Evolutionary conservation across 2,329 filamentous ascomycete genomes (phyloP).

Genomic region (Sphaceloma murrayae): DNA sequence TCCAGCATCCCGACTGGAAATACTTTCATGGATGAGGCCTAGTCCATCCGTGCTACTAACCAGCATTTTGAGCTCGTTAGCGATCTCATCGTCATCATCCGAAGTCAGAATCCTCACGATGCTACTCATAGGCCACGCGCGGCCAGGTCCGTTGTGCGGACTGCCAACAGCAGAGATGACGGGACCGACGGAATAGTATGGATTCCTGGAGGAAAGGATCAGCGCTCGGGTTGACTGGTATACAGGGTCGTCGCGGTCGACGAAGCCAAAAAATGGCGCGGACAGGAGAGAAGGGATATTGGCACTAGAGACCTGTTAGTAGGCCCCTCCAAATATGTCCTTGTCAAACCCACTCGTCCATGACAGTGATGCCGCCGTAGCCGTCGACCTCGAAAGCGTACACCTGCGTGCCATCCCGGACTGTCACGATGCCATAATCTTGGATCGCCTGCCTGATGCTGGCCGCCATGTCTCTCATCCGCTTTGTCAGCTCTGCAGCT

Average conservation of each 20-base stretch:
- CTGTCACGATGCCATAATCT: conserved; percentile 32
- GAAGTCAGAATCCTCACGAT: conserved; percentile 44
- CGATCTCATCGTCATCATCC: conserved; percentile 39
- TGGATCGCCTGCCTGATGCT: conserved; percentile 38
- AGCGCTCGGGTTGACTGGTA: conserved; percentile 40
- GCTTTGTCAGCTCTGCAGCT: conserved; percentile 40
- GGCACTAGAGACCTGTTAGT: conserved; percentile 30
- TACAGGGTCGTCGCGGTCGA: conserved; percentile 31
- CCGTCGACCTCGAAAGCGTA: conserved; percentile 44
- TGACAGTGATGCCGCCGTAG: conserved; percentile 44
- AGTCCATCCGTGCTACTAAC: conserved; percentile 40
- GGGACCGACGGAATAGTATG: conserved; percentile 43
- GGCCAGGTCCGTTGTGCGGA: conserved; percentile 38
- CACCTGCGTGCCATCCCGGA: conserved; percentile 27
- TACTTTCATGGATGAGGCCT: conserved; percentile 44
- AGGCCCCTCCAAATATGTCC: background rate
- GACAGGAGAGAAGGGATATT: conserved; percentile 60
- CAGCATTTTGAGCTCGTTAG: conserved; percentile 35
- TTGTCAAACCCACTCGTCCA: too few relatives aligned
- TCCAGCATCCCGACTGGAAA: conserved; percentile 39
- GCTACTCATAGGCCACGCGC: conserved; percentile 44
- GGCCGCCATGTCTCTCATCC: conserved; percentile 49
- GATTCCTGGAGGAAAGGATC: conserved; percentile 36
- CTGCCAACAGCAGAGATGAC: conserved; percentile 41
- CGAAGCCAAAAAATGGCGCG: conserved; percentile 54